Conservation (phyloP, 2,329 filamentous ascomycete species). For the Apiospora aurea region DNA sequence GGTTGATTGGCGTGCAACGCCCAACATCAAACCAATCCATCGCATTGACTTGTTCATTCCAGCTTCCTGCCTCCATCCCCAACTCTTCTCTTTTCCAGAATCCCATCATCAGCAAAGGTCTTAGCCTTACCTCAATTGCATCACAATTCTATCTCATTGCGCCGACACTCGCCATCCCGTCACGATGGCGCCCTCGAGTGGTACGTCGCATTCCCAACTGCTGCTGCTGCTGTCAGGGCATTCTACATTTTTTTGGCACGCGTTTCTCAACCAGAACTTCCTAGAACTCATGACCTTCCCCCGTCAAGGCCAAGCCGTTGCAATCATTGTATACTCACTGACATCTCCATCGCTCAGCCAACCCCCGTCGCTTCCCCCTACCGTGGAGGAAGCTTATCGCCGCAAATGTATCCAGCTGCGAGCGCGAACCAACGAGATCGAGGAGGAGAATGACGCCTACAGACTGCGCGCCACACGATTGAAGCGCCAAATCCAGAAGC, state of each 20-base stretch:
- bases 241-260: too few species aligned
- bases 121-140: background rate
- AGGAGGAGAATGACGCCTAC: conserved; percentile 87
- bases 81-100: background rate
- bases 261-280: too few species aligned
- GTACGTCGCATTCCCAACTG: background rate
- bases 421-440: conserved; percentile 88
- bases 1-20: background rate
- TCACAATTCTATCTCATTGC: background rate
- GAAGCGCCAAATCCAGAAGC: conserved; percentile 86
- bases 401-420: conserved; percentile 96
- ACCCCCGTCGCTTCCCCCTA: conserved; percentile 77
- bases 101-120: background rate
- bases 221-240: too few species aligned
- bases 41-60: conserved; percentile 10
- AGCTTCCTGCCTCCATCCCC: background rate
- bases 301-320: too few species aligned
- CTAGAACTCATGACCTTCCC: too few species aligned
- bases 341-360: conserved; percentile 44
- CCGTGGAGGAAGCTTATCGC: conserved; percentile 94
- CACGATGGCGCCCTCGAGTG: conserved; percentile 20
- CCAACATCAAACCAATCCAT: background rate
- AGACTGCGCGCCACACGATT: conserved; percentile 80
- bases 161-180: background rate
- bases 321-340: conserved; percentile 24